Percentiles rank a stretch among this genome's conserved stretches.
Evolutionary conservation across 768 basidiomycete genomes (phyloP).

Genomic region (Panellus pusillus): DNA sequence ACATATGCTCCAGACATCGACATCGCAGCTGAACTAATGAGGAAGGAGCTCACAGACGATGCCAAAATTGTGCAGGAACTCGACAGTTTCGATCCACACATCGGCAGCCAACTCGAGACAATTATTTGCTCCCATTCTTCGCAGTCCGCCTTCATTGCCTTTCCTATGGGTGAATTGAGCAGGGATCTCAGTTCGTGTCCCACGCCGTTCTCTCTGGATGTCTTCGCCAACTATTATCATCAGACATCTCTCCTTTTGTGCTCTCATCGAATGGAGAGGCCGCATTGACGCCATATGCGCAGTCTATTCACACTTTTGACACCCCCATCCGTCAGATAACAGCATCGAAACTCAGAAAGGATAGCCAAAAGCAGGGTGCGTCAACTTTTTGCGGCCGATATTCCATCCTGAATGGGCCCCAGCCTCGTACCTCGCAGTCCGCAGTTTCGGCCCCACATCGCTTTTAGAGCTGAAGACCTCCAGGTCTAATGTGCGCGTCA

Average conservation of each 20-base stretch:
- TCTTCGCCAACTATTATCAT: conserved; percentile 8
- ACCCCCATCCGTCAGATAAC: conserved; percentile 72
- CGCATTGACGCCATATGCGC: conserved; percentile 41
- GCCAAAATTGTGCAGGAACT: conserved; percentile 34
- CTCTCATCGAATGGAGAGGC: conserved; percentile 27
- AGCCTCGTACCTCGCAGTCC: conserved; percentile 41
- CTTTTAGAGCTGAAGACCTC: conserved; percentile 34
- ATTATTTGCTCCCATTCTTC: conserved; percentile 31
- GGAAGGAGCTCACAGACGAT: conserved; percentile 53
- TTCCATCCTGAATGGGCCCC: not conserved
- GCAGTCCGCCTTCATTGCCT: conserved; percentile 40
- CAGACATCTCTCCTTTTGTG: conserved; percentile 53
- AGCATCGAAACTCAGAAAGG: conserved; percentile 26
- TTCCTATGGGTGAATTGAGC: conserved; percentile 64
- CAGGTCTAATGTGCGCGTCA: conserved; percentile 22
- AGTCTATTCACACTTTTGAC: conserved; percentile 47
- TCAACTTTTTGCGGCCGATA: not conserved
- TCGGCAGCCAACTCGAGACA: conserved; percentile 53
- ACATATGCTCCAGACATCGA: conserved; percentile 73
- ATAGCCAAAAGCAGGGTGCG: conserved; percentile 6
- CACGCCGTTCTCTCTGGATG: not conserved
- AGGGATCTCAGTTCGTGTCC: conserved; percentile 57
- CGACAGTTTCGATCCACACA: conserved; percentile 53
- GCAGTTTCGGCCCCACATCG: conserved; percentile 47
- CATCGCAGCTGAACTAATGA: conserved; percentile 66